Evolutionary conservation across 148 eudicot genomes (phyloP).

Genomic region (Rhododendron ferrugineum): DNA sequence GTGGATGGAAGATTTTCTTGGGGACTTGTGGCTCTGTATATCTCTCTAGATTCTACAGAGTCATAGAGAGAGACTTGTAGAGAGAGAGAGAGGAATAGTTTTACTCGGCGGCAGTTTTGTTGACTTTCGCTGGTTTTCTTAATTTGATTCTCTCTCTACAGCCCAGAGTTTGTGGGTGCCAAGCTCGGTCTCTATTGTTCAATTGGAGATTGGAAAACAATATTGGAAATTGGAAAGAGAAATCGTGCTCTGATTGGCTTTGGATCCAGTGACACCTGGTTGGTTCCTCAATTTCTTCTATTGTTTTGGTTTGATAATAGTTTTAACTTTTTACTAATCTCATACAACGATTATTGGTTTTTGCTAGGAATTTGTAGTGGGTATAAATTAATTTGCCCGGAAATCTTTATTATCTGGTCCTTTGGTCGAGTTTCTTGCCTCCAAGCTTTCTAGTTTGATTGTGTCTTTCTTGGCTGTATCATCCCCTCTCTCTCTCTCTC

Average conservation of each 20-base stretch:
- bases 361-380: background rate
- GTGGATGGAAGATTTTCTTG: slow-evolving; percentile 7
- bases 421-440: background rate
- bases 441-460: background rate
- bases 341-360: background rate
- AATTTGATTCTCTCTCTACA: background rate
- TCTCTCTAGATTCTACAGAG: background rate
- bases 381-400: background rate
- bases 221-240: background rate
- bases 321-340: background rate
- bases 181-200: background rate
- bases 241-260: background rate
- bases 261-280: background rate
- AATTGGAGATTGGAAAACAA: background rate
- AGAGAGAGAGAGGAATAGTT: background rate
- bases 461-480: background rate
- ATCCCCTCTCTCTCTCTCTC: background rate
- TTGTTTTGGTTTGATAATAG: background rate
- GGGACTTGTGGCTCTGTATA: background rate
- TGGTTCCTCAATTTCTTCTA: background rate
- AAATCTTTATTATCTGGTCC: background rate
- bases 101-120: slow-evolving; percentile 5
- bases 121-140: background rate
- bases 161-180: background rate
- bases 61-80: background rate